A percentile compares a stretch with the other conserved stretches of the same genome.
These are phyloP conservation scores for Calocybe cyanea DNA, from an alignment of 768 basidiomycete species.

Conservation along the genomic window DNA sequence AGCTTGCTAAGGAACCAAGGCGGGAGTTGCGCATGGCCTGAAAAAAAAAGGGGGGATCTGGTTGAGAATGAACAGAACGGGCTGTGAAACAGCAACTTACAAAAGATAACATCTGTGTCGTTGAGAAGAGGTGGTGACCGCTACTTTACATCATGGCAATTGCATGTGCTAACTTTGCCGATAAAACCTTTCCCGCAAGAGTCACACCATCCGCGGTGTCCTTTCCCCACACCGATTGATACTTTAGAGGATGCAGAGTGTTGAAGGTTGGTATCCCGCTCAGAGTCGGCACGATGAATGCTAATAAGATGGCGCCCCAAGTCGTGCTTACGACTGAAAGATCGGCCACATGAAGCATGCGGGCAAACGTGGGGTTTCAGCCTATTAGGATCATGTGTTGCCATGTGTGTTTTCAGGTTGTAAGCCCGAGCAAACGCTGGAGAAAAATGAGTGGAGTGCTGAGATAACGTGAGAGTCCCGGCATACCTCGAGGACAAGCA, in stretches of 20 bases:
- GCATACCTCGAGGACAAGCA: slow-evolving; percentile 67
- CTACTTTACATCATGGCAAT: slow-evolving; percentile 66
- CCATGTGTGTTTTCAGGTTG: slow-evolving; percentile 94
- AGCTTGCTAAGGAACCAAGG: slow-evolving; percentile 34
- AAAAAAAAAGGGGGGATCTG: not conserved
- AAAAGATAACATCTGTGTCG: slow-evolving; percentile 19
- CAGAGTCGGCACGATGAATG: slow-evolving; percentile 72
- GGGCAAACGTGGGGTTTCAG: slow-evolving; percentile 88
- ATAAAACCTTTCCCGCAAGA: slow-evolving; percentile 68
- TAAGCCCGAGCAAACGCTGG: slow-evolving; percentile 91
- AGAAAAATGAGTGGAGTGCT: too few relatives aligned
- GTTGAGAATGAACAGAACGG: not conserved
- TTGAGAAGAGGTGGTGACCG: not conserved
- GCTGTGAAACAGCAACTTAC: slow-evolving; percentile 20
- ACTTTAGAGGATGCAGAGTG: slow-evolving; percentile 37
- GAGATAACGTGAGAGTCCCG: slow-evolving; percentile 7
- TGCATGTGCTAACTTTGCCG: slow-evolving; percentile 50
- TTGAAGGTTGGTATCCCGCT: slow-evolving; percentile 41
- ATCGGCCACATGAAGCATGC: slow-evolving; percentile 80
- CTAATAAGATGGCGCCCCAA: slow-evolving; percentile 85
- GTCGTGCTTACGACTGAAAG: slow-evolving; percentile 94
- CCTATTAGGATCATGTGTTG: slow-evolving; percentile 90
- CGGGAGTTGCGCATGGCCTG: slow-evolving; percentile 29
- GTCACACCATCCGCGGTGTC: slow-evolving; percentile 67
- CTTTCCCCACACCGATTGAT: slow-evolving; percentile 67